Base-by-base conservation (phyloP, 805 yeast species). In the Kodamaea restingae region DNA sequence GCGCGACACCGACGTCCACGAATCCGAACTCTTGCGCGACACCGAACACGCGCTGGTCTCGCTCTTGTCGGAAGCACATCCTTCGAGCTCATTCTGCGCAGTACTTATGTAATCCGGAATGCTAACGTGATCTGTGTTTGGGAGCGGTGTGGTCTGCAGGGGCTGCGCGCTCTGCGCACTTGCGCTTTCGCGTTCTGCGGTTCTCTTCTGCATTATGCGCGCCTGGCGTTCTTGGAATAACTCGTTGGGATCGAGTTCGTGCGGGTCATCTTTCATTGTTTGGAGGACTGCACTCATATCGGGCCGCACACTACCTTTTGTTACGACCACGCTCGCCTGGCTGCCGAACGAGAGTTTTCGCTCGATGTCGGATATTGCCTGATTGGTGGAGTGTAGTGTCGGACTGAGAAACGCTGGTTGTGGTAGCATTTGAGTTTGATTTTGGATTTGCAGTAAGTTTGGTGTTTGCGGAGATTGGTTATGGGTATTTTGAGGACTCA, bases 171-270 rank as follows among this genome's bases (percentile, higher is more conserved):
- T n/a, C n/a, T n/a, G n/a, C n/a, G n/a, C n/a, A n/a, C n/a, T n/a
- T n/a, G n/a, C 21, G 21, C n/a, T 9, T 17, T 18, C 36, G 9
- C 26, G 10, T 14, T 15, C 26, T 5, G 12, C 32, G 6, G 20
- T 25, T 30, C 63, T 58, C 20, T 48, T 54, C 15, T 68, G 61
- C 42, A 63, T 44, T 38, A 60, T 60, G 41, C 49, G 54, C 26
- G 45, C 44, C 46, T 63, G 65, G 34, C 71, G 52, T 38, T 66
- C 68, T 18, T 61, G 51, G 40, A 52, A 67, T 32, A 67, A 52
- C n/a, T 58, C 65, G 47, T 63, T 61, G 18, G 72, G 55, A 22
- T 43, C 41, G 10, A 35, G 33, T 18, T 32, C 39, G 18, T 32
- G 34, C 14, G 32, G 32, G 22, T 45, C 43, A 17, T 29, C 38